Evolutionary conservation across 352 stramenopile genomes (phyloP).

Genomic region (Phytophthora fragariae): DNA sequence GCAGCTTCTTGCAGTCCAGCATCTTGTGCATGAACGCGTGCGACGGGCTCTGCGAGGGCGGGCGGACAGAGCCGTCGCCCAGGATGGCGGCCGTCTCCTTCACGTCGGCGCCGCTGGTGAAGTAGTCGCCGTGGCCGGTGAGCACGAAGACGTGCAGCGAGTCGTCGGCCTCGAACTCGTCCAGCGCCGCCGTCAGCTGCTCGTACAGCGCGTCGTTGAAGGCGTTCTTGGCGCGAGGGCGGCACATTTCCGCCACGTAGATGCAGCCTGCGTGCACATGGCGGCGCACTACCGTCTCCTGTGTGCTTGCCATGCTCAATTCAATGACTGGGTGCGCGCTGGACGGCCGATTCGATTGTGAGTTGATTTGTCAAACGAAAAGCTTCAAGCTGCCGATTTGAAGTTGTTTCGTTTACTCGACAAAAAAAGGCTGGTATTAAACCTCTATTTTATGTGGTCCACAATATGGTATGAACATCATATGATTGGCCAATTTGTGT

Average conservation of each 20-base stretch:
- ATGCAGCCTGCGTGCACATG: constrained; percentile 65
- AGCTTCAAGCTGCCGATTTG: constrained; percentile 7
- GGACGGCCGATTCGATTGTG: constrained; percentile 10
- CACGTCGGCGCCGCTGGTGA: constrained; percentile 91
- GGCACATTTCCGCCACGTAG: constrained; percentile 77
- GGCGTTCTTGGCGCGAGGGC: constrained; percentile 89
- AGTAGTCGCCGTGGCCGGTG: constrained; percentile 92
- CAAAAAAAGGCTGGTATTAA: background rate
- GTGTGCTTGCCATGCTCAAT: constrained; percentile 13
- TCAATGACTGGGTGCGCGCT: background rate
- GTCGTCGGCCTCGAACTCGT: constrained; percentile 67
- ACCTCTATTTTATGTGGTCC: too few species aligned
- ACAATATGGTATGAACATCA: too few species aligned
- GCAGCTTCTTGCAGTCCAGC: constrained; percentile 76
- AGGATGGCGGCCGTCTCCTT: constrained; percentile 46
- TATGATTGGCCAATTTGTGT: too few species aligned
- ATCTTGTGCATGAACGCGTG: constrained; percentile 79
- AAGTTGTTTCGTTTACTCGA: constrained; percentile 5
- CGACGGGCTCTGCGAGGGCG: constrained; percentile 59
- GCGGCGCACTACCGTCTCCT: constrained; percentile 46
- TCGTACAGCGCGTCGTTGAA: constrained; percentile 91
- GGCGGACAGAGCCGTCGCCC: constrained; percentile 36
- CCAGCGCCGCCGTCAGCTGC: constrained; percentile 80
- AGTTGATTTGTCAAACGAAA: constrained; percentile 14
- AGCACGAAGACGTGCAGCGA: constrained; percentile 86